Percentiles rank a stretch among this genome's conserved stretches.
phyloP scores from a whole-genome alignment of 164 flowering plant genomes.

The Magnolia officinalis region DNA sequence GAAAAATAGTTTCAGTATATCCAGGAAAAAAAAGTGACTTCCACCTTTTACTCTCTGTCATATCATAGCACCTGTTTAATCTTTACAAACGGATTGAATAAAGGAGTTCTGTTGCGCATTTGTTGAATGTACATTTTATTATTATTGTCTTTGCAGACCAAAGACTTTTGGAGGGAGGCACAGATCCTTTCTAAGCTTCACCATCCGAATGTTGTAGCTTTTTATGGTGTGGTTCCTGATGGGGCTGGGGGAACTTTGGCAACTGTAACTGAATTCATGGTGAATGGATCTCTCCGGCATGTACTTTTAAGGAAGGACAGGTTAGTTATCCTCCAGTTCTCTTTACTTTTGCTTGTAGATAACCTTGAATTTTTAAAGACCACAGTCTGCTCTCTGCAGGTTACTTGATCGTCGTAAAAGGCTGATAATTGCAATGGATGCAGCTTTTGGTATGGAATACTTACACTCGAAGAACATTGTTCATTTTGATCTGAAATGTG shows the following conservation, averaged over 20 bases:
- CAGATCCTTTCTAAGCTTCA: constrained; percentile 74
- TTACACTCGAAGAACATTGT: constrained; percentile 75
- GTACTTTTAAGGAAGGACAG: constrained; percentile 58
- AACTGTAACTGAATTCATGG: constrained; percentile 83
- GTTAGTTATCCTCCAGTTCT: constrained; percentile 26
- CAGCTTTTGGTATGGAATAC: constrained; percentile 96
- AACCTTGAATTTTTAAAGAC: constrained; percentile 1
- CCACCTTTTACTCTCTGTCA: background rate
- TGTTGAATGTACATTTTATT: background rate
- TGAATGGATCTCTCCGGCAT: constrained; percentile 74
- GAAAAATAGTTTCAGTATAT: background rate
- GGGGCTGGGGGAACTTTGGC: constrained; percentile 79
- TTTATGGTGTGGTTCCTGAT: constrained; percentile 88
- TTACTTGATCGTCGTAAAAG: constrained; percentile 68
- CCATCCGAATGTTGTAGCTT: constrained; percentile 89
- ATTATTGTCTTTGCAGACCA: constrained; percentile 35
- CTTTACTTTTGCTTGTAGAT: background rate
- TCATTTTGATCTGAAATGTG: constrained; percentile 91
- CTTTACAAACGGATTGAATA: background rate
- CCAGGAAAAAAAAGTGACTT: background rate
- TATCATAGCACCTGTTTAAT: background rate
- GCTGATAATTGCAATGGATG: constrained; percentile 79
- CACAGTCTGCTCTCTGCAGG: constrained; percentile 36
- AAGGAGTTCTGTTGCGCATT: background rate
- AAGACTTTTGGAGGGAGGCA: constrained; percentile 92